Percentiles rank a stretch among this genome's conserved stretches.
Conservation (phyloP, 1,139 yeast genomes). For the Saccharomycopsis hybrid region DNA sequence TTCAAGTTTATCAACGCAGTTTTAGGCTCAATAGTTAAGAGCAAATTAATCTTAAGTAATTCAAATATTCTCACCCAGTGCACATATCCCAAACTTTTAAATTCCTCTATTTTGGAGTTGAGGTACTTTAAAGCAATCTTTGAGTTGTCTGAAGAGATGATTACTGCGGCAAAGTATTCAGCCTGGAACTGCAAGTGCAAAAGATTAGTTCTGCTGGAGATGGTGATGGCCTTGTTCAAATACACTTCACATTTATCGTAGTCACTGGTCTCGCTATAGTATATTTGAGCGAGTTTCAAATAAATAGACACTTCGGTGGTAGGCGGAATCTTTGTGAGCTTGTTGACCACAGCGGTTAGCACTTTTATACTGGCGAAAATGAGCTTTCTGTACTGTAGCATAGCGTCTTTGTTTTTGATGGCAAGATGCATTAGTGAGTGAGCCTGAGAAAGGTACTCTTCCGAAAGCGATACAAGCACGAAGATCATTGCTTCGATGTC, state of each 20-base stretch:
- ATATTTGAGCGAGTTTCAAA: conserved; percentile 17
- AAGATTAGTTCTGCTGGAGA: conserved; percentile 9
- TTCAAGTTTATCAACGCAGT: conserved; percentile 4
- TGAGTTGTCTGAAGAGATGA: conserved; percentile 11
- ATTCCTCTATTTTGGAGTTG: conserved; percentile 13
- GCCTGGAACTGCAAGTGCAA: conserved; percentile 16
- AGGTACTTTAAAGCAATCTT: conserved; percentile 16
- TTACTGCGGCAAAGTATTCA: conserved; percentile 15
- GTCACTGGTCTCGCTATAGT: conserved; percentile 15
- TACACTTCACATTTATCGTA: conserved; percentile 6
- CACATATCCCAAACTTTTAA: conserved; percentile 9
- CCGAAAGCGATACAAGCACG: conserved; percentile 8
- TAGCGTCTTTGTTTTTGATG: neutral
- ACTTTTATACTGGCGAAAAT: conserved; percentile 16
- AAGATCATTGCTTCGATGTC: conserved; percentile 16
- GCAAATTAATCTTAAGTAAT: conserved; percentile 7
- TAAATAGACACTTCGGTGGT: conserved; percentile 9
- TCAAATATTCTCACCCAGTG: conserved; percentile 18
- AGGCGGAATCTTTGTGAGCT: conserved; percentile 13
- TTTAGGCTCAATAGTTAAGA: conserved; percentile 6
- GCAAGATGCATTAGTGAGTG: conserved; percentile 8
- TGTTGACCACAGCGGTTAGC: conserved; percentile 10
- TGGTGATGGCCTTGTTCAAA: conserved; percentile 17
- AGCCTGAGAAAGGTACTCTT: conserved; percentile 14
- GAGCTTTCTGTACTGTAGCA: conserved; percentile 7